Evolutionary conservation across 768 basidiomycete species (phyloP).

Genomic region (Auriscalpium orientale): DNA sequence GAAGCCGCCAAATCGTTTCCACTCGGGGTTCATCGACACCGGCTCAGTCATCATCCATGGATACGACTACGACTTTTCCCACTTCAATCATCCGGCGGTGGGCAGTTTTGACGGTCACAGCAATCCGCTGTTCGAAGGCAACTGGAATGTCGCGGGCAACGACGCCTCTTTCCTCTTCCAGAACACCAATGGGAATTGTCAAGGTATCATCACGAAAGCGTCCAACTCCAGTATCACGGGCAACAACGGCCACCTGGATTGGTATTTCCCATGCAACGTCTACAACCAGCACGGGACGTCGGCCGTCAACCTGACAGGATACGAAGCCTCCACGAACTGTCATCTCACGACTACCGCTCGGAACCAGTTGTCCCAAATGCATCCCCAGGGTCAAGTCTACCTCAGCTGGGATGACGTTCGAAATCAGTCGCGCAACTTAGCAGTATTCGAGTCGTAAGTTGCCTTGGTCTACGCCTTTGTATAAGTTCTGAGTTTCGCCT

Average conservation of each 20-base stretch:
- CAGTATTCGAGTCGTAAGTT: conserved; percentile 89
- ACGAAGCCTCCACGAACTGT: conserved; percentile 60
- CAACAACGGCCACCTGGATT: conserved; percentile 56
- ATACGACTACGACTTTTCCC: conserved; percentile 84
- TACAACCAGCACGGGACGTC: conserved; percentile 62
- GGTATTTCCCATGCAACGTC: conserved; percentile 98
- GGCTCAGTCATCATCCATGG: conserved; percentile 91
- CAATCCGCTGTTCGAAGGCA: conserved; percentile 76
- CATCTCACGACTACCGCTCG: conserved; percentile 57
- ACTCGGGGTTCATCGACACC: conserved; percentile 67
- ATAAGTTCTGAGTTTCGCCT: conserved; percentile 9
- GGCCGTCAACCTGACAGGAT: conserved; percentile 60
- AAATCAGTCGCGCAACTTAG: conserved; percentile 66
- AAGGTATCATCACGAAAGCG: conserved; percentile 66
- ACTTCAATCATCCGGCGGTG: conserved; percentile 76
- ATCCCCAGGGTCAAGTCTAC: conserved; percentile 78
- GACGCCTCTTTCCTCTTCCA: conserved; percentile 96
- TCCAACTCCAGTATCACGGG: conserved; percentile 64
- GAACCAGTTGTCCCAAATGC: conserved; percentile 38
- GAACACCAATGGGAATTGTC: conserved; percentile 79
- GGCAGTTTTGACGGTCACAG: conserved; percentile 68
- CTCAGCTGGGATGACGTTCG: conserved; percentile 86
- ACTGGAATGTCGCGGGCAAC: conserved; percentile 74
- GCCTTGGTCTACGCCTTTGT: not conserved
- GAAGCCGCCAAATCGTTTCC: conserved; percentile 74